These are phyloP conservation scores for Chaetomiaceae sp. DNA, from an alignment of 2,329 filamentous ascomycete species.

Conservation along the genomic window DNA sequence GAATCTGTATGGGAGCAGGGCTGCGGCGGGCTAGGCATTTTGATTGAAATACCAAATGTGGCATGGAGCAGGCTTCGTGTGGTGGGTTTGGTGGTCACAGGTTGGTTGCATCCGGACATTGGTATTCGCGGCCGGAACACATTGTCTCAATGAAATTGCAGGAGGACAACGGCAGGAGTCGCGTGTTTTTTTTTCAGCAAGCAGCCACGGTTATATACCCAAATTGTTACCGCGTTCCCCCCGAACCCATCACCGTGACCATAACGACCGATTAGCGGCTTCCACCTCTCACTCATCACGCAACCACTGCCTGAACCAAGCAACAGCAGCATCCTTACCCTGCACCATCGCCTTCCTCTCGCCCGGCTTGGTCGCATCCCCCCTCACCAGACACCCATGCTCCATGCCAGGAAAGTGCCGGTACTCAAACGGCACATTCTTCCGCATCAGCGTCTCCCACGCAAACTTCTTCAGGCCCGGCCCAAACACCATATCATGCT, in stretches of 20 bases:
- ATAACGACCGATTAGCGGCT: not conserved
- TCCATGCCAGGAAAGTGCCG: conserved; percentile 43
- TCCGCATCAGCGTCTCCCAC: conserved; percentile 33
- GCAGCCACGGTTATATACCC: too few species aligned
- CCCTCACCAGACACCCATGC: conserved; percentile 41
- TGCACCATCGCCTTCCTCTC: conserved; percentile 41
- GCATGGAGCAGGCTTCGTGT: too few species aligned
- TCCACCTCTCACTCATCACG: not conserved
- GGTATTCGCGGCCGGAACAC: too few species aligned
- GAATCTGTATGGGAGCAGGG: too few species aligned
- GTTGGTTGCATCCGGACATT: too few species aligned
- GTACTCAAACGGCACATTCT: conserved; percentile 42
- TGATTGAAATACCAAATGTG: too few species aligned
- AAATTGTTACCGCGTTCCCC: too few species aligned
- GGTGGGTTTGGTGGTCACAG: too few species aligned
- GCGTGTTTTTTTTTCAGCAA: too few species aligned
- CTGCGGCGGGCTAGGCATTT: too few species aligned
- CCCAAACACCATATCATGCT: conserved; percentile 39
- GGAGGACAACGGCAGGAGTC: too few species aligned
- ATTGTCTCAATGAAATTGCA: too few species aligned
- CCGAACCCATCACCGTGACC: not conserved
- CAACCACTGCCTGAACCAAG: conserved; percentile 35
- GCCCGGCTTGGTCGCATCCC: conserved; percentile 31
- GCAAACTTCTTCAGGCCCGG: conserved; percentile 40
- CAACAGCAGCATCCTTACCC: conserved; percentile 42